Conservation (phyloP, 1,139 yeast species). For the Torulaspora globosa region DNA sequence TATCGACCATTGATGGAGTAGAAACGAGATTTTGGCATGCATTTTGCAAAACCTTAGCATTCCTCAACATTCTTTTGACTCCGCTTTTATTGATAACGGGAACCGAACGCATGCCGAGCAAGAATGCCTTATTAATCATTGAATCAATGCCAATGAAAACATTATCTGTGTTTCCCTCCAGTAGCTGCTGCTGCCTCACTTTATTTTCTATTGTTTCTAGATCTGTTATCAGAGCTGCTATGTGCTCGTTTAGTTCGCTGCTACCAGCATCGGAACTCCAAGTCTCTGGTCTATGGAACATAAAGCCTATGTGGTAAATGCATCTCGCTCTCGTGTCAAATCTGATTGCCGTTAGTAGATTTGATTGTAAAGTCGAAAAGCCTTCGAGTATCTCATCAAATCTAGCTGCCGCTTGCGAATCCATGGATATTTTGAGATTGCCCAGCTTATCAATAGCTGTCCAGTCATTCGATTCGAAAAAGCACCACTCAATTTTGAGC, state of each 20-base stretch:
- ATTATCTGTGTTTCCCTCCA: constrained; percentile 35
- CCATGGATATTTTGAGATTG: constrained; percentile 37
- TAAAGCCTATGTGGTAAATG: constrained; percentile 53
- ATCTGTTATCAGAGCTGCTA: constrained; percentile 38
- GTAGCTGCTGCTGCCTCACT: constrained; percentile 32
- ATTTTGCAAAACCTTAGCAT: constrained; percentile 72
- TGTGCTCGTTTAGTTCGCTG: constrained; percentile 55
- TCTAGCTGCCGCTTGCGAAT: constrained; percentile 42
- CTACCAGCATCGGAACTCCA: constrained; percentile 56
- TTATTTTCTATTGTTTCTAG: constrained; percentile 31
- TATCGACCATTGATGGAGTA: constrained; percentile 57
- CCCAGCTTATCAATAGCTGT: constrained; percentile 36
- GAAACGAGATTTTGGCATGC: constrained; percentile 60
- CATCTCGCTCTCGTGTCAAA: constrained; percentile 63
- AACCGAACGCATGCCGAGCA: constrained; percentile 57
- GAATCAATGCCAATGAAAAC: constrained; percentile 51
- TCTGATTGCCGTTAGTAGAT: constrained; percentile 54
- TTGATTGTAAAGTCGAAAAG: constrained; percentile 47
- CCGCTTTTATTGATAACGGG: constrained; percentile 60
- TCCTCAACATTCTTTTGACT: constrained; percentile 59
- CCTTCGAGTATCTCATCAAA: constrained; percentile 49
- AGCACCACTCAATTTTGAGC: constrained; percentile 54
- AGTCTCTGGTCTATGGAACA: constrained; percentile 34
- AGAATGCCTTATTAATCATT: constrained; percentile 54
- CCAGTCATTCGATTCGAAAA: constrained; percentile 41